These are phyloP conservation scores for Hura crepitans DNA, from an alignment of 441 rosid species.

Conservation along the genomic window DNA sequence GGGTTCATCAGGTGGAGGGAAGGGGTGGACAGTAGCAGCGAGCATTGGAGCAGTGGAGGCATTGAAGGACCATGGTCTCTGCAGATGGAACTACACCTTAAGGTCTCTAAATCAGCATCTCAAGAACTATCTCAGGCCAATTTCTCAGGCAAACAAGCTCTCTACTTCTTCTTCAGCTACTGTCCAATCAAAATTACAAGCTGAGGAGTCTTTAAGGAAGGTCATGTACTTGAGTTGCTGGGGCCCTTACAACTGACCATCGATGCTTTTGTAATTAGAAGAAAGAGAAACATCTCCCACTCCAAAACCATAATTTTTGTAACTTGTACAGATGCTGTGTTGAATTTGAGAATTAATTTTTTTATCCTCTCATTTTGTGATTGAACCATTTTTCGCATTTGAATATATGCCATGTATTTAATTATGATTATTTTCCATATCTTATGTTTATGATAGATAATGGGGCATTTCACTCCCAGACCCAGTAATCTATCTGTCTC, in stretches of 20 bases:
- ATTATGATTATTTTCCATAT: no score
- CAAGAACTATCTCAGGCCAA: constrained; percentile 25
- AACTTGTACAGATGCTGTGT: no score
- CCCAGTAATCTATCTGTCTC: no score
- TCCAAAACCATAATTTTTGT: no score
- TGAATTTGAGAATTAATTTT: no score
- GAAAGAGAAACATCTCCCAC: no score
- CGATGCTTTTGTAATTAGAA: no score
- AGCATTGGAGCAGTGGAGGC: constrained; percentile 44
- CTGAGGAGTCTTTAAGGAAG: constrained; percentile 33
- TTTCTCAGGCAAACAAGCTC: constrained; percentile 24
- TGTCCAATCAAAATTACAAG: constrained; percentile 5
- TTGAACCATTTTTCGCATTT: no score
- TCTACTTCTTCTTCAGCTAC: constrained; percentile 20
- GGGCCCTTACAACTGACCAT: constrained; percentile 26
- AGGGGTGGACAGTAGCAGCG: constrained; percentile 39
- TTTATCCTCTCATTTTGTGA: no score
- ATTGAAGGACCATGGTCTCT: constrained; percentile 42
- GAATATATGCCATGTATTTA: no score
- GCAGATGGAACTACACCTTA: constrained; percentile 38
- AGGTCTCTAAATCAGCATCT: constrained; percentile 31
- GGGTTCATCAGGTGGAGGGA: constrained; percentile 34
- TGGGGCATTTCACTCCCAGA: no score
- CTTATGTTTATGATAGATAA: no score
- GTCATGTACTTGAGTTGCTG: constrained; percentile 43